Evolutionary conservation across 2,329 filamentous ascomycete species (phyloP), one percentile per base, ranked within the genome.

Genomic region (Colletotrichum phormii): DNA sequence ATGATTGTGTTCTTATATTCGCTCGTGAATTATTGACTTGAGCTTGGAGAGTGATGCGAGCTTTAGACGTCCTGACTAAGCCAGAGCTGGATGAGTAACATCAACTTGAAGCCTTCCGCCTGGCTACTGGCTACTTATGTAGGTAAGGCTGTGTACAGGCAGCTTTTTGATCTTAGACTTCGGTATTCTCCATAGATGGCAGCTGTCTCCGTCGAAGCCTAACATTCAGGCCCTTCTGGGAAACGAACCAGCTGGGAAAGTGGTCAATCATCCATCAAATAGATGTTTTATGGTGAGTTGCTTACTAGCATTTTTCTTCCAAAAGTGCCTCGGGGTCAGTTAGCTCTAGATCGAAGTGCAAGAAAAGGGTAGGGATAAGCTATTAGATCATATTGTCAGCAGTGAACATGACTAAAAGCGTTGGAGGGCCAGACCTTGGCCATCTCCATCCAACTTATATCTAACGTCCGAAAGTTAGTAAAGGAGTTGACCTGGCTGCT

Each of bases 391-490:
- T 3, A 18, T 18, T 26, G 5, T 29, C 7, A 54, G 29, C 13
- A 24, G 18, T 8, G 12, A 12, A 12, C 15, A 13, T 2, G 6
- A 2, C 18, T 11, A 22, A 9, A 1, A 15, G 0, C 1, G n/a
- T 29, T 5, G 53, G 26, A 4, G 3, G 8, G 5, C n/a, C 42
- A 9, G 33, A 64, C 22, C 59, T 74, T 74, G 8, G 64, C 13
- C 65, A 74, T 73, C 29, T 73, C 66, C 70, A 74, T 74, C 54
- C 67, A 63, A 13, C 70, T 74, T 2, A 73, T 74, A 12, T 73
- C 67, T 65, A 37, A 37, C 5, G 26, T 13, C 2, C 7, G n/a
- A 18, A 3, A 9, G 5, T 70, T 1, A 70, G 42, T 7, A 42
- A 29, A 15, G 18, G 24, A 49, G 22, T 26, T 57, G 49, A 15